phyloP scores from a whole-genome alignment of 1,284 basidiomycete species.

The Malassezia obtusa region DNA sequence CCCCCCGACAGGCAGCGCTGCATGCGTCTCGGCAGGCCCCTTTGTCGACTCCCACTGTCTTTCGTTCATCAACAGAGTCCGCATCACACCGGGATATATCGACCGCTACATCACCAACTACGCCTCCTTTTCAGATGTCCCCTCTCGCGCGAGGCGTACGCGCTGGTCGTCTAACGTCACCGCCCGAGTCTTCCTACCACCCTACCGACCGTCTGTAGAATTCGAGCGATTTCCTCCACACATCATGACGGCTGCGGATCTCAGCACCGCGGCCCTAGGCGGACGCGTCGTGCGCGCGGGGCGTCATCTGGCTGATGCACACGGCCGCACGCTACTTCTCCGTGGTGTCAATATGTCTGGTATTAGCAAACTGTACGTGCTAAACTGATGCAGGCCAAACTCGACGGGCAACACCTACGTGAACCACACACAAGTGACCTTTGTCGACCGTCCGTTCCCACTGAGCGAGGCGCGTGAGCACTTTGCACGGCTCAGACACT shows the following conservation, averaged over 20 bases:
- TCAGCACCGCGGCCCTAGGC: constrained; percentile 26
- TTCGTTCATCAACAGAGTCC: no score
- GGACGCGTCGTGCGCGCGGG: constrained; percentile 16
- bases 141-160: background rate
- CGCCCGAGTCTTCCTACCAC: no score
- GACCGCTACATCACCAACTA: background rate
- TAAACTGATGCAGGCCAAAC: background rate
- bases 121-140: background rate
- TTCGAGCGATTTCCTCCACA: background rate
- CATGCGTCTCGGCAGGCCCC: background rate
- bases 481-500: constrained; percentile 41
- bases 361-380: constrained; percentile 46
- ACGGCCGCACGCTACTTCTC: constrained; percentile 44
- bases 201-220: background rate
- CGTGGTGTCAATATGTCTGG: constrained; percentile 49
- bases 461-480: constrained; percentile 32
- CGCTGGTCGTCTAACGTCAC: background rate
- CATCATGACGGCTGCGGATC: constrained; percentile 22
- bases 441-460: constrained; percentile 17
- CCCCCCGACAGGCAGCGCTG: background rate
- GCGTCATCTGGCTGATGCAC: constrained; percentile 39
- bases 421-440: constrained; percentile 22
- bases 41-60: background rate
- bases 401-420: constrained; percentile 20
- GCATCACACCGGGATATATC: background rate